Evolutionary conservation across 148 eudicot species (phyloP).

Genomic region (Selenicereus undatus): DNA sequence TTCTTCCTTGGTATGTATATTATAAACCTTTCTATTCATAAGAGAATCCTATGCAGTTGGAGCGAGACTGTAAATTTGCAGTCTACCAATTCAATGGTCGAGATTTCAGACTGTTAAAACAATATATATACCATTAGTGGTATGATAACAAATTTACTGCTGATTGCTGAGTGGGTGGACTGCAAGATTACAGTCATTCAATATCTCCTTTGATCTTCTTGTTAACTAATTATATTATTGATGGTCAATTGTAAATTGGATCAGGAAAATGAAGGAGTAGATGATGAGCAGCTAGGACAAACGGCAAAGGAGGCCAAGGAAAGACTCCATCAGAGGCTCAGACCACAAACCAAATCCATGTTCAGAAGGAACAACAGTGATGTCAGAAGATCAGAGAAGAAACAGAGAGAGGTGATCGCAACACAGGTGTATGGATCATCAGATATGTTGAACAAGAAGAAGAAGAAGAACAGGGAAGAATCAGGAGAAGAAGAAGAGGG

Average conservation of each 20-base stretch:
- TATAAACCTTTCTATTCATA: too few relatives aligned
- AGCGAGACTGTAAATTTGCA: too few relatives aligned
- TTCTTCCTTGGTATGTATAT: constrained; percentile 19
- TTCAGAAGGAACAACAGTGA: constrained; percentile 27
- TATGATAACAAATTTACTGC: too few relatives aligned
- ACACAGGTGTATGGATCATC: constrained; percentile 35
- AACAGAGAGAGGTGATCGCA: constrained; percentile 22
- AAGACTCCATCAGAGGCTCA: constrained; percentile 59
- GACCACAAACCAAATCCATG: constrained; percentile 33
- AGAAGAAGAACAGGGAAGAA: background rate
- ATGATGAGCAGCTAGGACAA: constrained; percentile 51
- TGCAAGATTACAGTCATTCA: too few relatives aligned
- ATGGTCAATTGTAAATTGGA: too few relatives aligned
- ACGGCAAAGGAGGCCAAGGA: constrained; percentile 69
- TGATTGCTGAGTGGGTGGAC: too few relatives aligned
- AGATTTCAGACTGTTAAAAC: too few relatives aligned
- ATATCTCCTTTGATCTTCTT: too few relatives aligned
- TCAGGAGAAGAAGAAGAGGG: constrained; percentile 14
- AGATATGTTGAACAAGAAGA: background rate
- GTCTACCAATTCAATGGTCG: too few relatives aligned
- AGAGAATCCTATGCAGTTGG: too few relatives aligned
- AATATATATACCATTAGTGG: too few relatives aligned
- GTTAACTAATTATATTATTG: too few relatives aligned
- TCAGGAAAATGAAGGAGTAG: constrained; percentile 27
- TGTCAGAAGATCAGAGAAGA: constrained; percentile 10